A percentile compares a stretch with the other conserved stretches of the same genome.
phyloP scores from a whole-genome alignment of 768 basidiomycete genomes.

The Cyclocybe cylindracea region DNA sequence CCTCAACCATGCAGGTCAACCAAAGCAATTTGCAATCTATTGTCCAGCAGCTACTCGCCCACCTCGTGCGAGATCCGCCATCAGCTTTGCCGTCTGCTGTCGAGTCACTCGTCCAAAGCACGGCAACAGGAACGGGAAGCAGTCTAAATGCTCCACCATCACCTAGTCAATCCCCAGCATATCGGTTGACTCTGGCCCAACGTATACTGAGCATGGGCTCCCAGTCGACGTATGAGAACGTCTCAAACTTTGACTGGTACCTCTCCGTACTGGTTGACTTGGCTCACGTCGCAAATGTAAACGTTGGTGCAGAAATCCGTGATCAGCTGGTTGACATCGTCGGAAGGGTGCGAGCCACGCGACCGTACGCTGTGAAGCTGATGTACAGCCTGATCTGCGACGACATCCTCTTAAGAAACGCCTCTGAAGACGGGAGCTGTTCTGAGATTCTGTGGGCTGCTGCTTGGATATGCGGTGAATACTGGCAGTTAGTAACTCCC shows the following conservation, averaged over 20 bases:
- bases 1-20: slow-evolving; percentile 62
- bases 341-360: slow-evolving; percentile 73
- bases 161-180: slow-evolving; percentile 77
- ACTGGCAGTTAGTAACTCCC: slow-evolving; percentile 67
- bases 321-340: slow-evolving; percentile 88
- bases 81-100: slow-evolving; percentile 58
- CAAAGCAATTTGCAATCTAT: slow-evolving; percentile 84
- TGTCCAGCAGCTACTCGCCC: slow-evolving; percentile 85
- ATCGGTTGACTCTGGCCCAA: slow-evolving; percentile 81
- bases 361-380: slow-evolving; percentile 80
- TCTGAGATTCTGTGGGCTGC: slow-evolving; percentile 91
- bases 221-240: slow-evolving; percentile 79
- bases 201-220: slow-evolving; percentile 88
- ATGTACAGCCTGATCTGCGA: slow-evolving; percentile 84
- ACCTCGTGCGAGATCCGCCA: slow-evolving; percentile 69
- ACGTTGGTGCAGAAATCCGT: slow-evolving; percentile 75
- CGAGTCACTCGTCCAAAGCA: slow-evolving; percentile 52
- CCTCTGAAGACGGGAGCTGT: slow-evolving; percentile 71
- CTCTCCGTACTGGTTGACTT: slow-evolving; percentile 92
- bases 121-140: slow-evolving; percentile 33
- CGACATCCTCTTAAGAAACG: slow-evolving; percentile 68
- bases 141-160: slow-evolving; percentile 36
- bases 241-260: slow-evolving; percentile 97
- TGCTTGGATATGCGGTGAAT: slow-evolving; percentile 96
- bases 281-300: slow-evolving; percentile 80